A percentile compares a stretch with the other conserved stretches of the same genome.
phyloP scores from a whole-genome alignment of 1,284 basidiomycete genomes.

The Naganishia liquefaciens region DNA sequence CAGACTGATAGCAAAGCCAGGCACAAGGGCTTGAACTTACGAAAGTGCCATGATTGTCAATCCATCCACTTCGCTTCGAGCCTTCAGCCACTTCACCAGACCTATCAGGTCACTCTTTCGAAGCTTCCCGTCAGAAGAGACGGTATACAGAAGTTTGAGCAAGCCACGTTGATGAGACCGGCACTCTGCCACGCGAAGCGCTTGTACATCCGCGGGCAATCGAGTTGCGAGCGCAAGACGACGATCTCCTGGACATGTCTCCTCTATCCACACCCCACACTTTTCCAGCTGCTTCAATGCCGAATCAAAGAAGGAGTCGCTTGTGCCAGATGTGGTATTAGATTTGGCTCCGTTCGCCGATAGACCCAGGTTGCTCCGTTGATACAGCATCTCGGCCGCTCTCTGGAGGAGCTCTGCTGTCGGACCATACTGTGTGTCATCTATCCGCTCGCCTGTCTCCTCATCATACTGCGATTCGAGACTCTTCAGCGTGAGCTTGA shows the following conservation, averaged over 20 bases:
- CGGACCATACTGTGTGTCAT: not conserved
- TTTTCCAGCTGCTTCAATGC: conserved; percentile 27
- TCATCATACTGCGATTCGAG: conserved; percentile 12
- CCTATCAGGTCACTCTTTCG: conserved; percentile 28
- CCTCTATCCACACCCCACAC: conserved; percentile 18
- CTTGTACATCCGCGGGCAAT: conserved; percentile 23
- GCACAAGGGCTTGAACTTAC: conserved; percentile 5
- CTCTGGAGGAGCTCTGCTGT: conserved; percentile 11
- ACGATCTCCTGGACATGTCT: conserved; percentile 22
- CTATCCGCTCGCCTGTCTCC: conserved; percentile 6
- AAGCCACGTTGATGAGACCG: conserved; percentile 26
- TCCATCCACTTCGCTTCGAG: conserved; percentile 26
- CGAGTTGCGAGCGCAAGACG: conserved; percentile 21
- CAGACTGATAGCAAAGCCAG: no score
- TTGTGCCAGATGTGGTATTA: not conserved
- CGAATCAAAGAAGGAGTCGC: conserved; percentile 24
- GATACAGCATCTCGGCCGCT: conserved; percentile 23
- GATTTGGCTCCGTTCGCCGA: not conserved
- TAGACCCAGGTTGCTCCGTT: conserved; percentile 4
- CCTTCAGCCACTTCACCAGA: conserved; percentile 31
- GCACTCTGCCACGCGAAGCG: conserved; percentile 11
- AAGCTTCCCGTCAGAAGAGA: conserved; percentile 23
- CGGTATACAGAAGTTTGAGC: conserved; percentile 21
- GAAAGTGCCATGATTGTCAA: conserved; percentile 28
- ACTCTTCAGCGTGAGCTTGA: conserved; percentile 21